Base-by-base conservation (phyloP, 352 stramenopile species). In the Peronospora belbahrii region DNA sequence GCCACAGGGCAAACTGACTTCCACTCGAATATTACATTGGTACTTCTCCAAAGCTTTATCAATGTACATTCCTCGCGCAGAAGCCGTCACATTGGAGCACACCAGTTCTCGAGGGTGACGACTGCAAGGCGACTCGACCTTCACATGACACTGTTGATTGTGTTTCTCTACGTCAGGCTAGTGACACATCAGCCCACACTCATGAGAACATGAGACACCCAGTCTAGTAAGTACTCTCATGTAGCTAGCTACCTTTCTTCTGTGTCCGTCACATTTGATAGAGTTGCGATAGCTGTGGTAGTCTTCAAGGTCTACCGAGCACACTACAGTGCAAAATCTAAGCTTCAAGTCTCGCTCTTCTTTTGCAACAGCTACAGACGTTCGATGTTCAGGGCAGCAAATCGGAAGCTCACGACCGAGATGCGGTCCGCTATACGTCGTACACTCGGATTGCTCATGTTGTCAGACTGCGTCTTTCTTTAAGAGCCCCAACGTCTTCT, bases 241-340 rank as follows among this genome's bases (percentile, higher is more conserved):
- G n/a, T n/a, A n/a, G n/a, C n/a, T n/a, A n/a, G n/a, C n/a, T n/a
- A n/a, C n/a, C n/a, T n/a, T n/a, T n/a, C n/a, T n/a, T n/a, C n/a
- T n/a, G n/a, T n/a, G n/a, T n/a, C n/a, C n/a, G n/a, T n/a, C n/a
- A n/a, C n/a, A n/a, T n/a, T n/a, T n/a, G n/a, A n/a, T n/a, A n/a
- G n/a, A n/a, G n/a, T n/a, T n/a, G n/a, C n/a, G n/a, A n/a, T n/a
- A n/a, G n/a, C n/a, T n/a, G n/a, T n/a, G n/a, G n/a, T n/a, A n/a
- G n/a, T n/a, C n/a, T n/a, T n/a, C n/a, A n/a, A 95, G 65, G 11
- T 50, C 11, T 36, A 70, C 51, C 0, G 62, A 56, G 31, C 85
- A 95, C n/a, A 84, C 32, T 13, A 90, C 66, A 3, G 54, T 51
- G 48, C 84, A 95, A 61, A 93, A 95, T 3, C 68, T 67, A 4